Evolutionary conservation across 176 grass and related monocot genomes (phyloP).

Genomic region (Aegilops umbellulata): DNA sequence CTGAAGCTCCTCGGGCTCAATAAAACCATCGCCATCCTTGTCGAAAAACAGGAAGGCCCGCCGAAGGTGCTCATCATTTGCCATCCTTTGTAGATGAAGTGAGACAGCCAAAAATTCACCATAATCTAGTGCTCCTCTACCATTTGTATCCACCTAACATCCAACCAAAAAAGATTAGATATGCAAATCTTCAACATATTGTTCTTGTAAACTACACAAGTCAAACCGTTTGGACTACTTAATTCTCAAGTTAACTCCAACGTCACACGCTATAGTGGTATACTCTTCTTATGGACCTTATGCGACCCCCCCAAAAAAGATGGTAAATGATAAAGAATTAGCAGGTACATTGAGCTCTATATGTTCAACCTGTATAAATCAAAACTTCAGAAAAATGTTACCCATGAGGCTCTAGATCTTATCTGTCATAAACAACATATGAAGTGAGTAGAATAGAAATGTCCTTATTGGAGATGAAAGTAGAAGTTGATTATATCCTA

Average conservation of each 20-base stretch:
- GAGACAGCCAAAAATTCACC: constrained; percentile 85
- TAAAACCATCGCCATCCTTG: constrained; percentile 73
- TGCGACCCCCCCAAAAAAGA: neutral
- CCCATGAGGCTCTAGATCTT: neutral
- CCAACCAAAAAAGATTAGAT: constrained; percentile 19
- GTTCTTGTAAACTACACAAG: neutral
- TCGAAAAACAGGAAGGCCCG: constrained; percentile 86
- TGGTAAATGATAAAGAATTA: neutral
- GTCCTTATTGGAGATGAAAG: neutral
- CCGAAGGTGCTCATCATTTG: constrained; percentile 77
- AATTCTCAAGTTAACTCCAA: constrained; percentile 2
- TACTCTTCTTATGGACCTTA: constrained; percentile 11
- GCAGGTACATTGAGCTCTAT: neutral
- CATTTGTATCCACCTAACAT: constrained; percentile 71
- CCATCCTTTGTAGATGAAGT: constrained; percentile 86
- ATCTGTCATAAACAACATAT: neutral
- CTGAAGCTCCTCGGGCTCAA: constrained; percentile 71
- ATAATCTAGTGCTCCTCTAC: constrained; percentile 74
- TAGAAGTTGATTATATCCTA: neutral
- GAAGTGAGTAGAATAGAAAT: neutral
- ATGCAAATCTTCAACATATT: neutral
- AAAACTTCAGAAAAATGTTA: neutral
- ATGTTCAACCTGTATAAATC: neutral
- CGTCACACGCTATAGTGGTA: neutral
- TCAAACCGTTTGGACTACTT: neutral